Base-by-base conservation (phyloP, 169 alveolate genomes). In the Plasmodium berghei region DNA sequence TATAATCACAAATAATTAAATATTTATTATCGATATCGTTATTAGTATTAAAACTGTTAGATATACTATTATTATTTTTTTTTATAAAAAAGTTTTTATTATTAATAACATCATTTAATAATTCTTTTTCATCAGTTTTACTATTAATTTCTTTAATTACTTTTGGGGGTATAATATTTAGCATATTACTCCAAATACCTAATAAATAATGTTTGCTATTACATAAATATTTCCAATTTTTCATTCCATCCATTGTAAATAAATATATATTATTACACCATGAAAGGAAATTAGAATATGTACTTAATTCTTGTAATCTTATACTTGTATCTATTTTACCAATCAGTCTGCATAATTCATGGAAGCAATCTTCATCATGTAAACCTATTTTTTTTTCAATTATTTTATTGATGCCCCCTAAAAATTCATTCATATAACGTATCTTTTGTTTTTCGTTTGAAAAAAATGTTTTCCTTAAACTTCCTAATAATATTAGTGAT, bases 171-270 rank as follows among this genome's bases (percentile, higher is more conserved):
- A 83, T 70, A 12, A 83, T 83, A 55, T 83, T 83, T 70, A 83
- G 12, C 97, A 97, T 93, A 88, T 96, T 97, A 28, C 97, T 94
- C 99, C 99, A 97, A 67, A 96, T 97, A 6, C 98, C 98, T 86
- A 97, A 91, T 45, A 97, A 92, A 73, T 97, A 97, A 87, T 97
- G 99, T 63, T 96, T 96, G 87, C 98, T 96, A 89, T 97, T 97
- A 54, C 98, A 97, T 80, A 95, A 69, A 40, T 93, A 93, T 74
- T 87, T 86, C 98, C 99, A 96, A 63, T 95, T 94, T 73, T 93
- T 93, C 73, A 97, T 92, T n/a, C 97, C 95, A 48, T 94, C 97
- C 73, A 95, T 90, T 2, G 99, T 97, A 91, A 96, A 97, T 40
- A 86, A 89, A 93, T 96, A 95, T 46, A 97, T 94, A 56, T 96